Evolutionary conservation across 2,329 filamentous ascomycete genomes (phyloP).

Genomic region (Aspergillus fructus): DNA sequence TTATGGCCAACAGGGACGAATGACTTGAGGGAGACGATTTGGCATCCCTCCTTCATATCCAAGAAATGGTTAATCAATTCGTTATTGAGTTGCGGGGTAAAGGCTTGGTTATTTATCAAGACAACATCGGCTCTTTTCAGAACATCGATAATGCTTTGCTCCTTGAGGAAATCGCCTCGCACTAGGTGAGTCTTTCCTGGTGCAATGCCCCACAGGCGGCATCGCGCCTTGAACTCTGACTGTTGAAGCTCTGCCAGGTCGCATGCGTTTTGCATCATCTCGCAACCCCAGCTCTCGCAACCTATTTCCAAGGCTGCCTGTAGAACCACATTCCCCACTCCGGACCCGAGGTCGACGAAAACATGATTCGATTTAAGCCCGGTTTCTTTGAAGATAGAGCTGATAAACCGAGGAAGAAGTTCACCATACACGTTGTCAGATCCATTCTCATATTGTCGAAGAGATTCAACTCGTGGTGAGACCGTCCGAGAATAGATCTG

Average conservation of each 20-base stretch:
- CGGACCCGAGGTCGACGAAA: conserved; percentile 93
- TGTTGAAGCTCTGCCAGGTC: conserved; percentile 77
- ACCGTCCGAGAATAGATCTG: conserved; percentile 93
- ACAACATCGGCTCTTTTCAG: conserved; percentile 90
- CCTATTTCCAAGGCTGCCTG: conserved; percentile 92
- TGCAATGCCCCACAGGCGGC: conserved; percentile 82
- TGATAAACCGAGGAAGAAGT: conserved; percentile 79
- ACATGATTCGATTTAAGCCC: conserved; percentile 77
- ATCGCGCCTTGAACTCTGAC: conserved; percentile 79
- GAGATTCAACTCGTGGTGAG: conserved; percentile 78
- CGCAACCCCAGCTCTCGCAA: conserved; percentile 93
- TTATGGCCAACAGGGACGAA: conserved; percentile 82
- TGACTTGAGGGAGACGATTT: conserved; percentile 86
- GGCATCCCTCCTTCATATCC: conserved; percentile 85
- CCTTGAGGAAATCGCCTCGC: conserved; percentile 79
- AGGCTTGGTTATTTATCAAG: conserved; percentile 96
- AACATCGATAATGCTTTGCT: conserved; percentile 66
- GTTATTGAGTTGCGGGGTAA: conserved; percentile 83
- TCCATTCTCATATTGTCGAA: conserved; percentile 83
- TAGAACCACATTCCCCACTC: conserved; percentile 91
- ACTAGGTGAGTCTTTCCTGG: conserved; percentile 78
- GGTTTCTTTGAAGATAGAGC: conserved; percentile 75
- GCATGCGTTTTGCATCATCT: conserved; percentile 91
- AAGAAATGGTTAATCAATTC: conserved; percentile 84
- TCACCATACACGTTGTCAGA: conserved; percentile 95